Conservation (phyloP, 2,329 filamentous ascomycete genomes). For the Beauveria caledonica region DNA sequence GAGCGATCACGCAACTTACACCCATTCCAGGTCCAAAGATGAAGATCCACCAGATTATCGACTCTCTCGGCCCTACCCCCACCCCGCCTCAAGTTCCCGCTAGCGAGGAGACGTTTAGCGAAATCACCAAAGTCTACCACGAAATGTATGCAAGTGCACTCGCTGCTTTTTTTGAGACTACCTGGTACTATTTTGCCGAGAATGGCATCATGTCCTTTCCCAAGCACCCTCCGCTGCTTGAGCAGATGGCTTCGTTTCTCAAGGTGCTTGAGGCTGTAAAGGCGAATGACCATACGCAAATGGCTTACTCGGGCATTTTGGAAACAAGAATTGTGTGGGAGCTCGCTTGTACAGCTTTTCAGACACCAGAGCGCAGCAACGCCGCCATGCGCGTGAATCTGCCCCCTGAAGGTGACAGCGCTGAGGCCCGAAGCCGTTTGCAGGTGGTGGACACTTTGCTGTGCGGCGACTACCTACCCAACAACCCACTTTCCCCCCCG, state of each 20-base stretch:
- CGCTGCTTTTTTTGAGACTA: slow-evolving; percentile 70
- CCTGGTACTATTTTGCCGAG: slow-evolving; percentile 61
- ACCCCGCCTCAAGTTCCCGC: slow-evolving; percentile 46
- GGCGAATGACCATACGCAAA: slow-evolving; percentile 41
- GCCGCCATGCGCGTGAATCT: slow-evolving; percentile 25
- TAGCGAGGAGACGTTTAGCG: slow-evolving; percentile 46
- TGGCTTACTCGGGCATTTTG: slow-evolving; percentile 44
- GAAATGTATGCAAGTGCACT: slow-evolving; percentile 69
- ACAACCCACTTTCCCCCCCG: slow-evolving; percentile 47
- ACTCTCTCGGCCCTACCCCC: slow-evolving; percentile 49
- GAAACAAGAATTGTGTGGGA: slow-evolving; percentile 55
- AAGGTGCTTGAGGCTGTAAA: slow-evolving; percentile 41
- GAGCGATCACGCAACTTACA: slow-evolving; percentile 11
- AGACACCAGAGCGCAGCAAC: slow-evolving; percentile 28
- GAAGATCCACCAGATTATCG: slow-evolving; percentile 65
- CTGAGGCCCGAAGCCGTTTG: slow-evolving; percentile 61
- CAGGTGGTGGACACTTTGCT: slow-evolving; percentile 69
- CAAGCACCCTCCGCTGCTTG: slow-evolving; percentile 49
- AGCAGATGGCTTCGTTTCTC: slow-evolving; percentile 60
- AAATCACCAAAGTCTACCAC: slow-evolving; percentile 63
- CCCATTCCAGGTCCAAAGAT: slow-evolving; percentile 51
- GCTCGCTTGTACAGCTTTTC: slow-evolving; percentile 43
- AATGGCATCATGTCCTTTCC: slow-evolving; percentile 38
- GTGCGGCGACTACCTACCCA: slow-evolving; percentile 57
- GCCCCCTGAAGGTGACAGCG: slow-evolving; percentile 48